Evolutionary conservation across 1,139 yeast genomes (phyloP), one percentile per base, ranked within the genome.

Genomic region (Magnusiomyces clavatus): DNA sequence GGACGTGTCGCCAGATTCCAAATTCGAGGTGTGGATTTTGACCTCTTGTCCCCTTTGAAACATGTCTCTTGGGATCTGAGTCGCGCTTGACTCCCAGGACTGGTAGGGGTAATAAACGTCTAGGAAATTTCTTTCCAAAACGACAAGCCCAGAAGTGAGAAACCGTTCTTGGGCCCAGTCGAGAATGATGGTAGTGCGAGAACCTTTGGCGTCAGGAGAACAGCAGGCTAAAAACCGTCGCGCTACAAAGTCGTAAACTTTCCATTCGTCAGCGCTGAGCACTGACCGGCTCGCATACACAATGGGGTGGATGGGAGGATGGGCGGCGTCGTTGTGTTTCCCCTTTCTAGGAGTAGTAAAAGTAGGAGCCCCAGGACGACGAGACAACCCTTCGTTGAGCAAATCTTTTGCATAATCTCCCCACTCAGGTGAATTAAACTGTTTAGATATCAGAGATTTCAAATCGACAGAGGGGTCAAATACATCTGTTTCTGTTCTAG

Each of bases 231-330:
- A 67, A 61, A 89, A 94, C 53, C 94, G 82, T 51, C 97, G 74
- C 1, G 85, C 87, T 1, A 94, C 82, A 62, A 86, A 89, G 63
- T 88, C 96, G 65, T 90, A 92, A 0, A 94, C 92, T 57, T 78
- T 82, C 61, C 77, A 77, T 58, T 86, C 86, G 47, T 76, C 78
- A 1, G 73, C 71, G 5, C 70, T 69, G 19, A 72, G 61, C 3
- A 73, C 67, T 5, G 66, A 52, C 16, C 66, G 67, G 37, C 72
- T 65, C 1, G 71, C 65, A 2, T 71, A 74, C 8, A 56, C 53
- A 10, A 62, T 66, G 1, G 99, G 99, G 65, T 94, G 97, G 55
- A 94, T 94, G 0, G 99, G 97, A 2, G 98, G 98, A 76, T 94
- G 99, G 19, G 98, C 97, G 63, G 88, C 83, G 70, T 94, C 99